Base-by-base conservation (phyloP, 305 asterid genomes). In the Fraxinus floribunda region DNA sequence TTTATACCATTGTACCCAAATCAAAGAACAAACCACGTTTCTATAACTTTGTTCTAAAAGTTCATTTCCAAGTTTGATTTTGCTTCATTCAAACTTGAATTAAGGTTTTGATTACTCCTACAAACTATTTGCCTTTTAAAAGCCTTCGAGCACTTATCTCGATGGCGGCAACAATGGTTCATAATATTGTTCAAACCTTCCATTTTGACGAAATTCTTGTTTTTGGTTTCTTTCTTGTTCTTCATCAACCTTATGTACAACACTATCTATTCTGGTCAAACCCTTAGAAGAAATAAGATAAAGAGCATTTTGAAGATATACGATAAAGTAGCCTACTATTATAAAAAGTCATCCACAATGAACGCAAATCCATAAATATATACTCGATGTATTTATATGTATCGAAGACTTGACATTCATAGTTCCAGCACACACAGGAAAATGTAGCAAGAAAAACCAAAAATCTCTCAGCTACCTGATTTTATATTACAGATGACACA, bases 401-500 rank as follows among this genome's bases (percentile, higher is more conserved):
- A 60, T 20, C 29, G 8, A 49, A 49, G 71, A 1, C 71, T 20
- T 22, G 5, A 20, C 15, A 8, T 60, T 55, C 64, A 60, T 20
- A 55, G 64, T 55, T 55, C 32, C 9, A 6, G 7, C 71, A 20
- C 71, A 18, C 22, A 18, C 9, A 18, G 71, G 60, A 49, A 49
- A 15, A 49, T 49, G 60, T 60, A 20, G 71, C 30, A 60, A 20
- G 71, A 8, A 60, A 20, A 60, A 22, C 24, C 11, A 55, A 55
- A 55, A n/a, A 18, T 60, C 71, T 20, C 71, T 6, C 64, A 55
- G 68, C 86, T 88, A 83, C 80, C 32, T 55, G 70, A 83, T 80
- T 84, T 79, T 82, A 85, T 74, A 49, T 83, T 85, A 83, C 90
- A 85, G 68, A 83, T 16, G 38, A 87, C 86, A 81, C 79, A 87